phyloP scores from a whole-genome alignment of 2,329 filamentous ascomycete species.

The Phoma herbarum region DNA sequence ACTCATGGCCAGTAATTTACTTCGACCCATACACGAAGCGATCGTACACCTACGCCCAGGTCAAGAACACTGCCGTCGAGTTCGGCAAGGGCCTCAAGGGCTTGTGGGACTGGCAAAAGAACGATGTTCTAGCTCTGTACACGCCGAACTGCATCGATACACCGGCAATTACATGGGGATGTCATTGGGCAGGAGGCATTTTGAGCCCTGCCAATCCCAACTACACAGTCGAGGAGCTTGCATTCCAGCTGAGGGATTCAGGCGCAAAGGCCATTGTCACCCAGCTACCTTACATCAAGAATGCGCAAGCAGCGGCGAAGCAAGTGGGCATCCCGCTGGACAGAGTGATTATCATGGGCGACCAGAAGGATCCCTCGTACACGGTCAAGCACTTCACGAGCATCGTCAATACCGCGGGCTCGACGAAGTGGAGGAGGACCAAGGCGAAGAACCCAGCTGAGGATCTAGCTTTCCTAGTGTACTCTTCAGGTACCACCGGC shows the following conservation, averaged over 20 bases:
- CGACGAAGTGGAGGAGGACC: constrained; percentile 66
- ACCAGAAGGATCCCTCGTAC: constrained; percentile 66
- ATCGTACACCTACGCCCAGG: constrained; percentile 74
- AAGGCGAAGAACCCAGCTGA: constrained; percentile 66
- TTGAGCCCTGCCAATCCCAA: constrained; percentile 87
- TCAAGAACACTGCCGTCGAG: constrained; percentile 71
- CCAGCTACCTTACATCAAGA: constrained; percentile 71
- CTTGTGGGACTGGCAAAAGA: constrained; percentile 79
- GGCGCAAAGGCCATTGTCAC: constrained; percentile 79
- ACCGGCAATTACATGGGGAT: constrained; percentile 77
- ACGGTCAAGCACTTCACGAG: constrained; percentile 76
- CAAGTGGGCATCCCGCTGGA: constrained; percentile 75
- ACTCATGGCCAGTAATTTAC: constrained; percentile 71
- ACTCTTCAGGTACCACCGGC: constrained; percentile 89
- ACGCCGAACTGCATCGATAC: constrained; percentile 89
- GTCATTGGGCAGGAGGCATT: constrained; percentile 83
- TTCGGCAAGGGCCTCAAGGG: constrained; percentile 83
- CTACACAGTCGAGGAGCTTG: constrained; percentile 84
- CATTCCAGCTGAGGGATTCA: constrained; percentile 83
- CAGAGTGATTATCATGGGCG: constrained; percentile 79
- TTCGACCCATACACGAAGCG: constrained; percentile 75
- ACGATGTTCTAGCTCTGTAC: constrained; percentile 83
- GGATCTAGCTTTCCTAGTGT: constrained; percentile 85
- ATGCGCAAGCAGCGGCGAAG: constrained; percentile 72
- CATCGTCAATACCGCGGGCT: constrained; percentile 70